Percentiles rank a stretch among this genome's conserved stretches.
Evolutionary conservation across 352 stramenopile genomes (phyloP).

Genomic region (Pythium volutum): DNA sequence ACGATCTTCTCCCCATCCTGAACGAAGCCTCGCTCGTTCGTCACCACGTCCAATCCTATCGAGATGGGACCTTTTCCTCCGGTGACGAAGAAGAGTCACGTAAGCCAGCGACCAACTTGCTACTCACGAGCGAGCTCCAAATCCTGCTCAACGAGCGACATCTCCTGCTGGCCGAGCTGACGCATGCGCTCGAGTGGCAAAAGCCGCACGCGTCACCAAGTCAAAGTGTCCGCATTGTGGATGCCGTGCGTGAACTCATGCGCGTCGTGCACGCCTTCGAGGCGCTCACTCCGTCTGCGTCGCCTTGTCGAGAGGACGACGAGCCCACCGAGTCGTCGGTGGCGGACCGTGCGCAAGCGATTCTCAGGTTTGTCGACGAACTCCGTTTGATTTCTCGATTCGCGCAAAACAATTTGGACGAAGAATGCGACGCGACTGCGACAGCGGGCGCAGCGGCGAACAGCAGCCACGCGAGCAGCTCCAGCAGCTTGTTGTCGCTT

Average conservation of each 20-base stretch:
- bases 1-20: slow-evolving; percentile 6
- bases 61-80: not conserved
- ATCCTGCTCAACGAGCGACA: slow-evolving; percentile 12
- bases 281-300: slow-evolving; percentile 12
- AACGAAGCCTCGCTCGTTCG: slow-evolving; percentile 10
- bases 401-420: slow-evolving; percentile 53
- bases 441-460: slow-evolving; percentile 1
- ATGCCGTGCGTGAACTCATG: slow-evolving; percentile 19
- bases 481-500: slow-evolving; percentile 33
- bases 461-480: slow-evolving; percentile 46
- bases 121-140: slow-evolving; percentile 1
- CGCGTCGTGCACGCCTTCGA: slow-evolving; percentile 17
- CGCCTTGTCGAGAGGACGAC: not conserved
- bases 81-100: not conserved
- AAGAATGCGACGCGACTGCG: slow-evolving; percentile 31
- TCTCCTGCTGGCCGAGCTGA: slow-evolving; percentile 4
- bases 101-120: slow-evolving; percentile 5
- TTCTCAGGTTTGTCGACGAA: slow-evolving; percentile 60
- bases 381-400: slow-evolving; percentile 54
- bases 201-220: not conserved
- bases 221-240: slow-evolving; percentile 14
- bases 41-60: not conserved
- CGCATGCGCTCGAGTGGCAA: slow-evolving; percentile 3
- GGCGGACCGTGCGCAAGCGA: slow-evolving; percentile 18
- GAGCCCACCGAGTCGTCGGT: not conserved